Base-by-base conservation (phyloP, 257 asterid species). In the Catharanthus roseus region DNA sequence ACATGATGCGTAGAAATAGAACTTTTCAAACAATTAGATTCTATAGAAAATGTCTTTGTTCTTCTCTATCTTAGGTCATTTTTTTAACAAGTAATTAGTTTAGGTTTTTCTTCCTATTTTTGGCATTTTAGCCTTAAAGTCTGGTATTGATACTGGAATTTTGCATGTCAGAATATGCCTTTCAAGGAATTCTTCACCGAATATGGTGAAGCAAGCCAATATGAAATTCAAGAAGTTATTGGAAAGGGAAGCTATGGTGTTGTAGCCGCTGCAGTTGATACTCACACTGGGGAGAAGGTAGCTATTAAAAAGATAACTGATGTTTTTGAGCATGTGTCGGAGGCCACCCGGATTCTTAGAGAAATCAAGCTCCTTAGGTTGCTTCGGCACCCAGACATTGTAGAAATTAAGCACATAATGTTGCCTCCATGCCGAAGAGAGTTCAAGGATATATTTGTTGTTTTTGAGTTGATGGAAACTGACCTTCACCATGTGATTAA, bases 171-270 rank as follows among this genome's bases (percentile, higher is more conserved):
- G 92, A 85, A 80, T 61, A 88, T 88, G 93, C 92, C 87, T 79
- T 88, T 88, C 85, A 84, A 82, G 69, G 97, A 92, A 8, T 91
- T 91, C 84, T 89, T 91, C 88, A 93, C 96, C 9, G 99, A 93
- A 70, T 93, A 93, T 76, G 99, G 99, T 38, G 99, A 93, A 75
- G 93, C 96, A 33, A 90, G 86, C 82, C 82, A 83, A 21, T 93
- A 91, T 21, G 89, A 93, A 77, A 88, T 93, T 76, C 92, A 86
- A 80, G 97, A 93, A 86, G 99, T 93, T 67, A 93, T 93, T 72
- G 99, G 99, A 60, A 93, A 89, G 87, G 99, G 99, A 76, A 93
- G 96, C 62, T 93, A 91, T 72, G 99, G 99, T 33, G 95, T 91
- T 29, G 99, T 93, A 69, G 97, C 97, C 47, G 89, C 99, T 74